These are phyloP conservation scores for Camillea tinctor DNA, from an alignment of 2,329 filamentous ascomycete species.

Conservation along the genomic window DNA sequence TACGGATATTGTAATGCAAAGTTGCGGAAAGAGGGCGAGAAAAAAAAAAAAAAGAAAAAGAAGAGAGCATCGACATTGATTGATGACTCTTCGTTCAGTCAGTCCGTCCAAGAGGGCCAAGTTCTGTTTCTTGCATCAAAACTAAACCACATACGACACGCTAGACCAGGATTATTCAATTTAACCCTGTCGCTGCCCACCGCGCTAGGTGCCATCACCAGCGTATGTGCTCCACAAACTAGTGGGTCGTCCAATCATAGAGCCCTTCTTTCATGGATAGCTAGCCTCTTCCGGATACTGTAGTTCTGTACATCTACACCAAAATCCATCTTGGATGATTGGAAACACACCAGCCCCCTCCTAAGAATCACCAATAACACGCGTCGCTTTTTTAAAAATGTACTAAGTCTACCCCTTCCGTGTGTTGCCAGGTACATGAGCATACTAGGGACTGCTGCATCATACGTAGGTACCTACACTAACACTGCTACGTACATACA, in stretches of 20 bases:
- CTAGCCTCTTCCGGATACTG: constrained; percentile 2
- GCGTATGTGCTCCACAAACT: constrained; percentile 1
- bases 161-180: constrained; percentile 9
- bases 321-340: constrained; percentile 5
- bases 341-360: constrained; percentile 3
- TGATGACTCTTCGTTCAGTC: constrained; percentile 21
- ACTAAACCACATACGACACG: constrained; percentile 17
- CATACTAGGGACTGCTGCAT: background rate
- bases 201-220: constrained; percentile 8
- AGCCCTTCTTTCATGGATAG: background rate
- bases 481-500: too few relatives aligned
- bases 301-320: constrained; percentile 5
- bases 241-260: constrained; percentile 10
- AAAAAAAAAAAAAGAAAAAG: background rate
- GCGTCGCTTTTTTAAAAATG: constrained; percentile 9
- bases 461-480: background rate
- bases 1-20: background rate
- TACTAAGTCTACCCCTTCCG: background rate
- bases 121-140: constrained; percentile 15
- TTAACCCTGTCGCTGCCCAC: background rate
- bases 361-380: constrained; percentile 12
- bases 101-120: constrained; percentile 11
- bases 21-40: background rate
- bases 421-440: background rate
- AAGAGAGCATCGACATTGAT: background rate